Evolutionary conservation across 2,329 filamentous ascomycete genomes (phyloP).

Genomic region (Aspergillus jensenii): DNA sequence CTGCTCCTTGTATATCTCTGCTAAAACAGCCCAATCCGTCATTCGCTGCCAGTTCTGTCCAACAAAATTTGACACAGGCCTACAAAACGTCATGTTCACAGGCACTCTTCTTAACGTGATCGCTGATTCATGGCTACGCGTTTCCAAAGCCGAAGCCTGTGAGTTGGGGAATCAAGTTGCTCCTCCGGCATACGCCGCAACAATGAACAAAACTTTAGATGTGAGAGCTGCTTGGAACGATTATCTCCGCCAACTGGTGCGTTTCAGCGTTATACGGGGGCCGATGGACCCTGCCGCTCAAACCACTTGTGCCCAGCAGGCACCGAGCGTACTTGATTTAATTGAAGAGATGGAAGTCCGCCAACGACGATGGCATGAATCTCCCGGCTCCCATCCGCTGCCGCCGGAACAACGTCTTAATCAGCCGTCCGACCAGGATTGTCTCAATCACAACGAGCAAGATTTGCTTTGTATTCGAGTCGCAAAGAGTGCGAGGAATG

Average conservation of each 20-base stretch:
- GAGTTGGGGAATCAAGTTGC: conserved; percentile 38
- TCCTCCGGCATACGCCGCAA: conserved; percentile 30
- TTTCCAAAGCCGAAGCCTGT: conserved; percentile 36
- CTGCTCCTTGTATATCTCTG: conserved; percentile 43
- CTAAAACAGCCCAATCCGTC: conserved; percentile 41
- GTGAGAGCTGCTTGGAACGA: conserved; percentile 33
- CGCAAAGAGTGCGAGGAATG: conserved; percentile 32
- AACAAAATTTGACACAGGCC: conserved; percentile 39
- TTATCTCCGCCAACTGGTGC: conserved; percentile 41
- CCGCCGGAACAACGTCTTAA: conserved; percentile 11
- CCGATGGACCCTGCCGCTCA: conserved; percentile 22
- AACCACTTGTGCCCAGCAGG: conserved; percentile 29
- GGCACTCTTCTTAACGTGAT: conserved; percentile 46
- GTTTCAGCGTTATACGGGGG: conserved; percentile 37
- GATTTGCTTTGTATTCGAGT: conserved; percentile 36
- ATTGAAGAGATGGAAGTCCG: conserved; percentile 43
- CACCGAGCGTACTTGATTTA: conserved; percentile 38
- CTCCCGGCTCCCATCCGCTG: conserved; percentile 20
- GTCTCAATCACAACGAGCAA: conserved; percentile 22
- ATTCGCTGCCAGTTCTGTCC: conserved; percentile 46
- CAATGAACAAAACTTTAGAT: conserved; percentile 24
- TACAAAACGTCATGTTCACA: conserved; percentile 50
- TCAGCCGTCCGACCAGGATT: not conserved
- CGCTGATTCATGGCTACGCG: conserved; percentile 45
- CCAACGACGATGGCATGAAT: conserved; percentile 43